Base-by-base conservation (phyloP, 202 grass and related monocot genomes). In the Zoysia matrella region DNA sequence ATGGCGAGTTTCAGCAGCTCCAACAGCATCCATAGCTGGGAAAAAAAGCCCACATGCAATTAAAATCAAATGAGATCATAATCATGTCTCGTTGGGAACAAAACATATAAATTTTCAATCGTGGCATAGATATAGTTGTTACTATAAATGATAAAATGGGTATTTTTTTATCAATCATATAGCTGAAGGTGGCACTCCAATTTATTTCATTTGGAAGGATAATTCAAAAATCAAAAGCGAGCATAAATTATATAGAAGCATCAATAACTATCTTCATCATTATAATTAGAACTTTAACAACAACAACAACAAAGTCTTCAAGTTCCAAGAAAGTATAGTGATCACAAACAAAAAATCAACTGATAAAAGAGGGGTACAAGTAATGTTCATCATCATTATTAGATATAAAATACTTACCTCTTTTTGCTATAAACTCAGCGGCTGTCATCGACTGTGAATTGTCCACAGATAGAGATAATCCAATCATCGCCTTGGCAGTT, bases 21-120 rank as follows among this genome's bases (percentile, higher is more conserved):
- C 96, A 91, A 98, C 96, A 46, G 92, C 96, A 74, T 98, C 96
- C 49, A 90, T 95, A 61, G 92, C 96, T 98, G 87, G 63, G 69
- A 75, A 91, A 82, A 60, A 75, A 78, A 30, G 63, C 55, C 14
- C 72, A 83, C 52, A 69, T 54, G 49, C 67, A 86, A 78, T 60
- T 86, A 79, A 87, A 89, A 94, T 83, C 47, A 82, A 79, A 84
- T 68, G 73, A 82, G 51, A 75, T 11, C 75, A 80, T 45, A 67
- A 56, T 72, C 50, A 54, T 69, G 54, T 48, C 42, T 18, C 76
- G 57, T 69, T 69, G 67, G 50, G n/a, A 6, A 81, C 42, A 11
- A 86, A 56, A 83, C 63, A 4, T 68, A 9, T 22, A 49, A 71
- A 52, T 78, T 69, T 68, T 22, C n/a, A 10, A 18, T 66, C 42